phyloP scores from a whole-genome alignment of 306 rosid species.

The Boehmeria nivea region DNA sequence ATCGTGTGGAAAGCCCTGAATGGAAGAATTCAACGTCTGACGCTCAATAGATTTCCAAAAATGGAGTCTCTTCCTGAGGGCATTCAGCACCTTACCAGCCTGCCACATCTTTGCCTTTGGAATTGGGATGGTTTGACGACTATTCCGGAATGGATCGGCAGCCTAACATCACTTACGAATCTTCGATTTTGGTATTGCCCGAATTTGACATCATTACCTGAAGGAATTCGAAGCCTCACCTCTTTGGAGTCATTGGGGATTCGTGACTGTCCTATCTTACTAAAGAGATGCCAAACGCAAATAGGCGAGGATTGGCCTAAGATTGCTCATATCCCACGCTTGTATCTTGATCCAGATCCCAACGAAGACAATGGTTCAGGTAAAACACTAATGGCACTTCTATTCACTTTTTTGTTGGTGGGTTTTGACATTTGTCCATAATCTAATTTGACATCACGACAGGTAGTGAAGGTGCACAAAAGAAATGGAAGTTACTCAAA shows the following conservation, averaged over 20 bases:
- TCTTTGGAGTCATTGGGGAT: background rate
- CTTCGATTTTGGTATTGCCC: background rate
- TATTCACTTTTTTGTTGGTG: too few relatives aligned
- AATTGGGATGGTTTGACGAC: background rate
- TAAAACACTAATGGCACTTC: background rate
- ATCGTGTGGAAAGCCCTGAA: background rate
- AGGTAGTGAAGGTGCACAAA: too few relatives aligned
- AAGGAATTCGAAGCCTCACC: background rate
- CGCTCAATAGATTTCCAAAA: background rate
- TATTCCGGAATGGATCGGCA: background rate
- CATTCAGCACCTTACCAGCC: background rate
- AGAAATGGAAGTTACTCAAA: too few relatives aligned
- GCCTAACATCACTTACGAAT: background rate
- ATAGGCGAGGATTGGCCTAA: slow-evolving; percentile 5
- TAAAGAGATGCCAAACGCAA: background rate
- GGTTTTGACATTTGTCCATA: too few relatives aligned
- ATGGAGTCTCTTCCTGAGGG: background rate
- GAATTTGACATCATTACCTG: background rate
- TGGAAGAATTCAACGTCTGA: background rate
- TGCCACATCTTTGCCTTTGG: background rate
- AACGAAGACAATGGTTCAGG: background rate
- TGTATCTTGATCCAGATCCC: background rate
- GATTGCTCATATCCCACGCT: background rate
- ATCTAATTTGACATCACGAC: too few relatives aligned
- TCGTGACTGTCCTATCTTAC: background rate